Conservation (phyloP, 352 stramenopile species). For the Aphanomyces cochlioides region DNA sequence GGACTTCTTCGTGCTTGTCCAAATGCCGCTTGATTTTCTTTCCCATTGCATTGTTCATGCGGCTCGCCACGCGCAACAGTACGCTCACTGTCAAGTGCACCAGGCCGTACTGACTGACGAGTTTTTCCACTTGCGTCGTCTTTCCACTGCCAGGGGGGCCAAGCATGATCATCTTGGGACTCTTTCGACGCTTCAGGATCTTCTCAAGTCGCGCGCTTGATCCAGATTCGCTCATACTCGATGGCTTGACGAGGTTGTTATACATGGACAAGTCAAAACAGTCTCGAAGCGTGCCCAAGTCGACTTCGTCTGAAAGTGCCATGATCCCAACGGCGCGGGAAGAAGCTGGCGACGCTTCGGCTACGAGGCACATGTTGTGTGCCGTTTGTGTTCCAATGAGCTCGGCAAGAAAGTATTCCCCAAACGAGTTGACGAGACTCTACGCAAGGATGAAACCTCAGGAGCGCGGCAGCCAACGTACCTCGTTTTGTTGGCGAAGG, state of each 20-base stretch:
- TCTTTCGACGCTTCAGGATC: constrained; percentile 33
- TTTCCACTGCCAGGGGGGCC: constrained; percentile 90
- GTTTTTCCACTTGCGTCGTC: constrained; percentile 92
- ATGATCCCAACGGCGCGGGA: constrained; percentile 70
- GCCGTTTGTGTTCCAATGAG: constrained; percentile 87
- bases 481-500: constrained; percentile 52
- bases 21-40: constrained; percentile 44
- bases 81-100: constrained; percentile 89
- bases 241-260: constrained; percentile 66
- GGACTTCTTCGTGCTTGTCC: constrained; percentile 47
- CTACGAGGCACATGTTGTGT: constrained; percentile 79
- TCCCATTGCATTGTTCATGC: constrained; percentile 39
- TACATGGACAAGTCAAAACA: constrained; percentile 81
- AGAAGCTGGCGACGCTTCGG: constrained; percentile 39
- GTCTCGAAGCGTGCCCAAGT: constrained; percentile 71
- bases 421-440: constrained; percentile 65
- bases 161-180: constrained; percentile 46
- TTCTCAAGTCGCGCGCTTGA: constrained; percentile 21
- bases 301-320: constrained; percentile 77
- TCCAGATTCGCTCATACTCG: background rate
- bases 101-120: constrained; percentile 80
- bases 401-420: constrained; percentile 91
- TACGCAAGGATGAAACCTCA: constrained; percentile 25
- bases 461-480: background rate
- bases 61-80: constrained; percentile 84